These are phyloP conservation scores for Sphagnurus paluster DNA, from an alignment of 1,284 basidiomycete genomes.

Conservation along the genomic window DNA sequence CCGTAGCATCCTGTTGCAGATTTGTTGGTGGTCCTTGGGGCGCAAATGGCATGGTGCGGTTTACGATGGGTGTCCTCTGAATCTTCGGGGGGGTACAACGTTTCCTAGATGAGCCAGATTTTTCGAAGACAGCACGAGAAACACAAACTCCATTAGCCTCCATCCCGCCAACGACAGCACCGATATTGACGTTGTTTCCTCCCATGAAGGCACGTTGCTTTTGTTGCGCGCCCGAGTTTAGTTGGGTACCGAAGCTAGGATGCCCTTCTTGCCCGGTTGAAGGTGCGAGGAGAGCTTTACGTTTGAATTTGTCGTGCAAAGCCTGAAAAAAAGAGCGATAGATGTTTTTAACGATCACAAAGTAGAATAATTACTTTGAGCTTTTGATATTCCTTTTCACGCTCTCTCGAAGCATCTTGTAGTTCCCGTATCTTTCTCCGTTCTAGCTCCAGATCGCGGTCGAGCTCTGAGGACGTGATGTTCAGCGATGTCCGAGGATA, in stretches of 20 bases:
- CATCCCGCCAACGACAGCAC: conserved; percentile 66
- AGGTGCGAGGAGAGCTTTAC: conserved; percentile 65
- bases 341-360: not conserved
- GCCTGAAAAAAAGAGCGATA: conserved; percentile 38
- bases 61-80: conserved; percentile 70
- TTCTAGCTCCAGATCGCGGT: conserved; percentile 78
- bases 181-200: conserved; percentile 43
- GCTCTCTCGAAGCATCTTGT: conserved; percentile 71
- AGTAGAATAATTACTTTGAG: conserved; percentile 55
- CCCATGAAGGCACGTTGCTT: conserved; percentile 18
- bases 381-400: conserved; percentile 85
- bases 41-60: conserved; percentile 42
- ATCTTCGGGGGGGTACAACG: conserved; percentile 44
- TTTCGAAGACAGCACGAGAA: too few relatives aligned
- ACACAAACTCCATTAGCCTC: conserved; percentile 63
- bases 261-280: conserved; percentile 19
- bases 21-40: conserved; percentile 23
- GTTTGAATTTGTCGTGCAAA: conserved; percentile 75
- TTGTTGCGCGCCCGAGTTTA: conserved; percentile 18
- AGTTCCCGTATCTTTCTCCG: conserved; percentile 69
- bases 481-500: not conserved
- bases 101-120: too few relatives aligned
- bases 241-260: conserved; percentile 15
- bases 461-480: conserved; percentile 50
- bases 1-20: conserved; percentile 4